A percentile compares a stretch with the other conserved stretches of the same genome.
Evolutionary conservation across 2,329 filamentous ascomycete species (phyloP).

Genomic region (Aspergillus piperis): DNA sequence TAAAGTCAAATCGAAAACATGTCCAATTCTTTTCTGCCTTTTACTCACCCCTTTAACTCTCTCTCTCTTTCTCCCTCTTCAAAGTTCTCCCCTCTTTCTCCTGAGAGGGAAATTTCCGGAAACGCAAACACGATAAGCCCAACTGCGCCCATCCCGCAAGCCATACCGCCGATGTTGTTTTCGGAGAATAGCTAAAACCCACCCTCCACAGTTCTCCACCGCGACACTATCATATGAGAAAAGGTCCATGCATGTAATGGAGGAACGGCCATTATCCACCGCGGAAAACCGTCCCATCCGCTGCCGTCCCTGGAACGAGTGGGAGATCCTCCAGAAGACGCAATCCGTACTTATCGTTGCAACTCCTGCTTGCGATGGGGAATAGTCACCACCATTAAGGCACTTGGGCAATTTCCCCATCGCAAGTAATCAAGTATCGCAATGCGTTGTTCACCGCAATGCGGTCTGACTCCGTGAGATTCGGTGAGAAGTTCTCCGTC

Average conservation of each 20-base stretch:
- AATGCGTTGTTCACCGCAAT: neutral
- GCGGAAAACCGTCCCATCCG: neutral
- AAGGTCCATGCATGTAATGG: neutral
- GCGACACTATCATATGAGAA: too few relatives aligned
- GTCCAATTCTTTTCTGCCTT: too few relatives aligned
- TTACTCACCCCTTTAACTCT: too few relatives aligned
- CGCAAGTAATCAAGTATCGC: neutral
- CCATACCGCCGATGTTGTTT: neutral
- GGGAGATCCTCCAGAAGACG: neutral
- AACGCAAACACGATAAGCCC: neutral
- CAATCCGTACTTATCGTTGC: neutral
- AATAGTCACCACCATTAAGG: neutral
- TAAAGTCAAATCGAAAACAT: too few relatives aligned
- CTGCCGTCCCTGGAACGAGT: neutral
- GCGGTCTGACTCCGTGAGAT: neutral
- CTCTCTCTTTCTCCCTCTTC: too few relatives aligned
- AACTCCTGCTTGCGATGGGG: neutral
- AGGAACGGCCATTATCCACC: neutral
- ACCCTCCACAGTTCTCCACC: neutral
- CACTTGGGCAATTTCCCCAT: neutral
- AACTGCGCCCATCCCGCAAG: neutral
- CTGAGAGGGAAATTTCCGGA: neutral
- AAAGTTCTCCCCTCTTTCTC: neutral
- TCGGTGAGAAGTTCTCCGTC: neutral
- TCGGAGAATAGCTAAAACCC: conserved; percentile 1